These are phyloP conservation scores for Myxozyma neotropica DNA, from an alignment of 805 yeast species.

Conservation along the genomic window DNA sequence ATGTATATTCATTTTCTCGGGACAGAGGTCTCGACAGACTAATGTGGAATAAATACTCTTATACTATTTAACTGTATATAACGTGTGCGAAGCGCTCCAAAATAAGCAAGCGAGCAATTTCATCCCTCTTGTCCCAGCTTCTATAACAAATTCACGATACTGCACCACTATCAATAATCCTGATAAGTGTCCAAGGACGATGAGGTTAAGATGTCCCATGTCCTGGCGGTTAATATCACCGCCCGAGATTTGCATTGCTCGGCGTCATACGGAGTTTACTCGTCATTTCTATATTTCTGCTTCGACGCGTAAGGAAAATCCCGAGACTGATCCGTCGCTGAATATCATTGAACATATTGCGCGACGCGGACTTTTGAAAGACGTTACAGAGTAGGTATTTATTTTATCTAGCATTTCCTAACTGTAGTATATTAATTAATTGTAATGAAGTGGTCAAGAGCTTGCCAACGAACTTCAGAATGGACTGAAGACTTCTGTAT, in stretches of 20 bases:
- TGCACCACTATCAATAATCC: background rate
- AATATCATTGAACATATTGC: slow-evolving; percentile 12
- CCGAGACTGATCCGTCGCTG: slow-evolving; percentile 2
- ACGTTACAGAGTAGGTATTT: slow-evolving; percentile 20
- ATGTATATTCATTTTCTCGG: too few species aligned
- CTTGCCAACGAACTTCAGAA: slow-evolving; percentile 6
- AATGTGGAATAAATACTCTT: too few species aligned
- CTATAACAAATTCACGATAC: background rate
- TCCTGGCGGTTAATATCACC: too few species aligned
- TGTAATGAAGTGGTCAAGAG: slow-evolving; percentile 1
- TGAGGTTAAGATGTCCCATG: too few species aligned
- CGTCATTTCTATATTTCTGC: background rate
- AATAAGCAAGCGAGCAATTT: too few species aligned
- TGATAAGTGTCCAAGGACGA: too few species aligned
- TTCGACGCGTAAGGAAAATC: too few species aligned
- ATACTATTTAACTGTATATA: too few species aligned
- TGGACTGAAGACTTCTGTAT: slow-evolving; percentile 46
- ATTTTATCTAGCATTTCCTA: background rate
- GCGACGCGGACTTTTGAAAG: slow-evolving; percentile 21
- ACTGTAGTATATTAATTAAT: background rate
- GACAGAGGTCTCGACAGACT: too few species aligned
- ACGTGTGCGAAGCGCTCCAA: too few species aligned
- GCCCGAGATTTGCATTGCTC: too few species aligned
- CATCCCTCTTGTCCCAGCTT: background rate
- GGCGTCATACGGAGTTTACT: background rate